Conservation (phyloP, 2,329 filamentous ascomycete genomes). For the Thielaviopsis cerberus region DNA sequence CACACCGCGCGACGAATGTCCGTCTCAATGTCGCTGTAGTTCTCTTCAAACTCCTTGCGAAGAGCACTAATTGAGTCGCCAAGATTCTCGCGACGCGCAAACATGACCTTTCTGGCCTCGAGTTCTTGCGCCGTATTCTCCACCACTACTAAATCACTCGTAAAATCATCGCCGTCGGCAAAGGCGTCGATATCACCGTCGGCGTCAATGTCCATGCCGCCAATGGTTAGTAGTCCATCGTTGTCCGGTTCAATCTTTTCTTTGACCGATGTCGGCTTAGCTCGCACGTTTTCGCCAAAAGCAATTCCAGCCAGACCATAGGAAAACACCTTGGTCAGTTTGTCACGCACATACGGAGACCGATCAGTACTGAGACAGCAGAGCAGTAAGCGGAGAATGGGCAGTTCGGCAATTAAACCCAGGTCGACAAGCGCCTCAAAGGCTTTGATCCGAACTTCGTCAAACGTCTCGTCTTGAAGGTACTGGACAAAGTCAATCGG, state of each 20-base stretch:
- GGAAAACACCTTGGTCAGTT: slow-evolving; percentile 39
- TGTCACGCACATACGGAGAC: slow-evolving; percentile 43
- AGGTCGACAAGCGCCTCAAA: slow-evolving; percentile 46
- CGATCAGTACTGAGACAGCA: slow-evolving; percentile 40
- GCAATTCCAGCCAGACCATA: slow-evolving; percentile 44
- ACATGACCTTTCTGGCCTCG: slow-evolving; percentile 41
- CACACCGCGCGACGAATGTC: slow-evolving; percentile 26
- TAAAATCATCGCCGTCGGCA: slow-evolving; percentile 10
- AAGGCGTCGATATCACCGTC: slow-evolving; percentile 20
- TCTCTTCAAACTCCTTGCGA: slow-evolving; percentile 26
- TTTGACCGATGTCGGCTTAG: slow-evolving; percentile 2
- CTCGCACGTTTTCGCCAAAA: slow-evolving; percentile 31
- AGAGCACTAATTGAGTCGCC: slow-evolving; percentile 32
- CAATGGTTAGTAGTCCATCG: slow-evolving; percentile 10
- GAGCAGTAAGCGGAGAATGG: slow-evolving; percentile 37
- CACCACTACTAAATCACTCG: slow-evolving; percentile 22
- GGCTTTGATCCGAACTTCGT: slow-evolving; percentile 46
- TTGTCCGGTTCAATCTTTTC: too few relatives aligned
- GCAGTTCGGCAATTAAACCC: slow-evolving; percentile 37
- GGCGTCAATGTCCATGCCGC: slow-evolving; percentile 13
- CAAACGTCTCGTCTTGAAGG: slow-evolving; percentile 43
- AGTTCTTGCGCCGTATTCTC: slow-evolving; percentile 27
- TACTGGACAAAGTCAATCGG: slow-evolving; percentile 43
- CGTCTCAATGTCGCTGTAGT: slow-evolving; percentile 21
- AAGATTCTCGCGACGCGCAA: slow-evolving; percentile 45